Evolutionary conservation across 495 filamentous ascomycete genomes (phyloP), one percentile per base, ranked within the genome.

Genomic region (Penicillium soppii): DNA sequence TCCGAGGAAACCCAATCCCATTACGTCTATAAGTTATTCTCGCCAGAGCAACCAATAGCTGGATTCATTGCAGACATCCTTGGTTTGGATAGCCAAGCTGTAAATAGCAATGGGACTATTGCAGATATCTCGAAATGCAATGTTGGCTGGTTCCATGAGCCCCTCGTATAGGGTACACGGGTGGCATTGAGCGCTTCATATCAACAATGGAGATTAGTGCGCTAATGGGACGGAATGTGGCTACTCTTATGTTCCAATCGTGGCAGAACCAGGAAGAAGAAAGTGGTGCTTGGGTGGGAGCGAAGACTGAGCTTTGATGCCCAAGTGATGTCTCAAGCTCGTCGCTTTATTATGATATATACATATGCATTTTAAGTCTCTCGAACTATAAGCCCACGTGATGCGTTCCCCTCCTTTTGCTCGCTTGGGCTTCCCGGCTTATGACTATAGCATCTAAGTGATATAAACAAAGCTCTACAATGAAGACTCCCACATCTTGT

Each of bases 131-230:
- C 66, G 7, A 63, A 62, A 8, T 62, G 74, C 0, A 79, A 85
- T 17, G 79, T 96, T 20, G 86, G 83, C 38, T 96, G 92, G 92
- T 86, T 85, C 46, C 75, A 94, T 58, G 75, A 78, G 86, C 71
- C 4, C 65, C 67, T 7, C 56, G 63, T 45, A 62, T 97, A 10
- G 97, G 89, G 80, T 97, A 98, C 64, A 97, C 94, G 0, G 84
- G 87, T 35, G 92, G 88, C 0, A 96, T 97, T 44, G 94, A 98
- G 71, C 86, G 84, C 56, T 97, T 98, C 59, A 95, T 97, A 51
- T 90, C 84, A 12, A 96, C 94, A 0, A 99, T 99, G 94, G 94
- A 99, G 76, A 99, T 94, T 7, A 97, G 87, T 65, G 85, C 87
- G 0, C 66, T 97, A 59, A 96, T 96, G 92, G 94, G 94, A 0